Evolutionary conservation across 805 yeast genomes (phyloP), one percentile per base, ranked within the genome.

Genomic region (Wickerhamiella cacticola): DNA sequence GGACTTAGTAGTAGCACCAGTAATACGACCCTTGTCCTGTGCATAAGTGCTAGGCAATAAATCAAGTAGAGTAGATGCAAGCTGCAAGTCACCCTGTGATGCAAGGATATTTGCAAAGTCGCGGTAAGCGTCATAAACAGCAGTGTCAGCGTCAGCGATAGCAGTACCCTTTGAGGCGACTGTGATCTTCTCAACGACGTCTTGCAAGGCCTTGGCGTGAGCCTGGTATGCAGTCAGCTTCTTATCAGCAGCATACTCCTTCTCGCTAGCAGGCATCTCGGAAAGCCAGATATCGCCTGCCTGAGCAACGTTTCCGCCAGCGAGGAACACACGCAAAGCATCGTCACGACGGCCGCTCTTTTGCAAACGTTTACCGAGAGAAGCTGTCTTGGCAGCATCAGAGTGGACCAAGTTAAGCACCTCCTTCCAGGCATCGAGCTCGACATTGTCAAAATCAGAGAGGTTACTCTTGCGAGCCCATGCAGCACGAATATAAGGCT

Each of bases 21-120:
- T 53, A 16, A 89, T 79, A 56, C 98, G 79, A 53, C 83, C 88
- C 63, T 80, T 83, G 59, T 85, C 96, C 38, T 74, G 61, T 3
- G 64, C 57, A 56, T 79, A 76, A 47, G 77, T 77, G 40, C 74
- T 76, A 10, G 97, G 95, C 57, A 92, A 69, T 51, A 81, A 69
- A 40, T 70, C 69, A 59, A 89, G 71, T 55, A 83, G 76, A 54
- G 72, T 75, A 50, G 70, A 73, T 1, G 97, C 96, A 55, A 89
- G 68, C 8, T 81, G 94, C 56, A 85, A 79, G 53, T 83, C 78
- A 23, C 96, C 97, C 59, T 73, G 78, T 23, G 86, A 78, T 3
- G 95, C 81, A 49, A 87, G 78, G 51, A 82, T 68, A 54, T 76
- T 79, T 41, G 94, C 79, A 63, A 82, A 92, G 64, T 92, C 97